Evolutionary conservation across 2,329 filamentous ascomycete genomes (phyloP), one percentile per base, ranked within the genome.

Genomic region (Dactylonectria macrodidyma): DNA sequence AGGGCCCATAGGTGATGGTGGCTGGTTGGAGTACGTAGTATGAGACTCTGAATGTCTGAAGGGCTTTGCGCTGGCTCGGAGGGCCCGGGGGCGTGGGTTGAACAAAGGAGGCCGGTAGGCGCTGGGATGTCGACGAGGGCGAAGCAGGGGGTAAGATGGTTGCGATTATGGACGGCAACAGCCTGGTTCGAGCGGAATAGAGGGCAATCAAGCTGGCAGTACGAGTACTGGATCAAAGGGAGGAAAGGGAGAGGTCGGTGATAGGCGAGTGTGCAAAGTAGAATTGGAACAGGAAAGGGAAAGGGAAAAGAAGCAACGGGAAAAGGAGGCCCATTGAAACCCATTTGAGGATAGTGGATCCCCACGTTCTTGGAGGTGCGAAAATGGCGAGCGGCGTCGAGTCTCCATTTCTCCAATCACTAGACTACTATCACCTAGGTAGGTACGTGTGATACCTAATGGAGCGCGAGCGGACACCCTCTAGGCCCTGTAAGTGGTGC

Each of bases 311-410:
- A 30, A 30, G 7, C 26, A 4, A 30, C 26, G 26, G 50, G 64
- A 76, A 76, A 76, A 76, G 74, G 74, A 76, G 74, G 73, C 69
- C 68, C 67, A 70, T 76, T 65, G 63, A 67, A 62, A 67, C 61
- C 68, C 56, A 62, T 69, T 65, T 63, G 34, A 5, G 51, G 51
- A 66, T 69, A 69, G 70, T 72, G 73, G 74, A 68, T 66, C 74
- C 70, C 59, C 69, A 64, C 58, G 59, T 55, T 59, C 66, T 16
- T 75, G 62, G 64, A 68, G 71, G 68, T 68, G 59, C 33, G 34
- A 54, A 46, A 52, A 38, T 38, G 38, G 36, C 38, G 59, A 48
- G 48, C 59, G 59, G 48, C 24, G 48, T 30, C 48, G 22, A 52
- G 34, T 26, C 36, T 48, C 26, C 19, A 19, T 19, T 19, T 19